These are phyloP conservation scores for Nicotiana undulata DNA, from an alignment of 257 asterid species.

Conservation along the genomic window DNA sequence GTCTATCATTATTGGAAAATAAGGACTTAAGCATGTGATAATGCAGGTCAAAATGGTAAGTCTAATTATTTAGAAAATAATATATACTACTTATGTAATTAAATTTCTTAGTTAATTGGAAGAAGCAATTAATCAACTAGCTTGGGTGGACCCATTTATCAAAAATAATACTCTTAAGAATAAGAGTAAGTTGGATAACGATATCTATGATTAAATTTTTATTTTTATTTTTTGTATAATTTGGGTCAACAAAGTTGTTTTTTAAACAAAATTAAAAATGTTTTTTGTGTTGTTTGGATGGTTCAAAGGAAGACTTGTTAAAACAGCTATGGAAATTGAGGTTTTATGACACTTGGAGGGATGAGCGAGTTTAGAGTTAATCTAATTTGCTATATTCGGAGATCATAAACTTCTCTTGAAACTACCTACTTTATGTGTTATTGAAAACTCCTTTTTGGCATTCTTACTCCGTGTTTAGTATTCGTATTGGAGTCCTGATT, in stretches of 20 bases:
- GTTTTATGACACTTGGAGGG: constrained; percentile 5
- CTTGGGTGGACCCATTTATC: neutral
- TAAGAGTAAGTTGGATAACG: too few species aligned
- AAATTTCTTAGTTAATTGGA: neutral
- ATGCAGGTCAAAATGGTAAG: neutral
- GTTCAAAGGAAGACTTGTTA: neutral
- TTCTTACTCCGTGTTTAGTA: neutral
- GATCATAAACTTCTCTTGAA: neutral
- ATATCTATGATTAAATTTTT: too few species aligned
- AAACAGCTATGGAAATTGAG: neutral
- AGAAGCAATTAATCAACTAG: neutral
- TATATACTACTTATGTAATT: too few species aligned
- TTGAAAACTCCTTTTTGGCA: too few species aligned
- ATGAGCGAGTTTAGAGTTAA: neutral
- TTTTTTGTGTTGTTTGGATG: neutral
- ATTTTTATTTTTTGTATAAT: too few species aligned
- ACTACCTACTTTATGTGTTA: neutral
- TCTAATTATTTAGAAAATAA: neutral
- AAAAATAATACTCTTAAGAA: too few species aligned
- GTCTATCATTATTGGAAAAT: neutral
- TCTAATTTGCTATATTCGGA: neutral
- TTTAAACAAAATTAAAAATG: neutral
- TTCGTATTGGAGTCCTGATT: too few species aligned
- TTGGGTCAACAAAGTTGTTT: neutral
- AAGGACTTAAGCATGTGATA: neutral